These are phyloP conservation scores for Fragaria nilgerrensis DNA, from an alignment of 306 rosid genomes.

Conservation along the genomic window DNA sequence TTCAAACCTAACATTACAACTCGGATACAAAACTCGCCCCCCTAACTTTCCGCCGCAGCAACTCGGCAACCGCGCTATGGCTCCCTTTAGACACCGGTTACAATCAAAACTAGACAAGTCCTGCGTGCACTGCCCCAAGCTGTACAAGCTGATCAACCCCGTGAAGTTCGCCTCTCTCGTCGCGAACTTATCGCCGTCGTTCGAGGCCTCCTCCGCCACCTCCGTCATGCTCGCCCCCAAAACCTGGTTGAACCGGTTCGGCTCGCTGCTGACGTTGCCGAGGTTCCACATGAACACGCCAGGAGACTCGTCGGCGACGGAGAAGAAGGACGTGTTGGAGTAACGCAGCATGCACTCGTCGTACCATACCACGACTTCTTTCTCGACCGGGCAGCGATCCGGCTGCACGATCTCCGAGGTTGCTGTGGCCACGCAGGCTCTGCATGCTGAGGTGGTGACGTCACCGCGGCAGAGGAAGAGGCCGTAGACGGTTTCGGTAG, in stretches of 20 bases:
- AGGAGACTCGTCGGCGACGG: neutral
- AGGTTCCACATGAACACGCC: too few species aligned
- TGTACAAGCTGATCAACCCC: neutral
- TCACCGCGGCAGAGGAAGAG: conserved; percentile 21
- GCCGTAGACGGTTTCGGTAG: neutral
- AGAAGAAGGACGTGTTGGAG: conserved; percentile 31
- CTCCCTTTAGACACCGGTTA: neutral
- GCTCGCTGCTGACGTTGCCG: too few species aligned
- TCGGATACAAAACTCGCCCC: neutral
- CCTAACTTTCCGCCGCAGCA: conserved; percentile 17
- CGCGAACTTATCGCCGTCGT: conserved; percentile 2
- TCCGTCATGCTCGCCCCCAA: too few species aligned
- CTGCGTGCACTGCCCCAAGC: conserved; percentile 29
- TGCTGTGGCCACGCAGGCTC: conserved; percentile 37
- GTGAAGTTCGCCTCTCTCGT: neutral
- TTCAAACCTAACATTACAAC: conserved; percentile 14
- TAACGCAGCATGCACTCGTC: conserved; percentile 48
- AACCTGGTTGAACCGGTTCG: too few species aligned
- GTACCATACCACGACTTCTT: conserved; percentile 47
- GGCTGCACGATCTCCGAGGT: neutral
- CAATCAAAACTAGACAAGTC: conserved; percentile 20
- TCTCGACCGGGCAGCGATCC: conserved; percentile 37
- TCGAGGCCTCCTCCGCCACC: neutral
- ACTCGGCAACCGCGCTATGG: neutral
- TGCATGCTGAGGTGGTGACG: conserved; percentile 13